Evolutionary conservation across 2,329 filamentous ascomycete genomes (phyloP), one percentile per base, ranked within the genome.

Genomic region (Fusarium proliferatum): DNA sequence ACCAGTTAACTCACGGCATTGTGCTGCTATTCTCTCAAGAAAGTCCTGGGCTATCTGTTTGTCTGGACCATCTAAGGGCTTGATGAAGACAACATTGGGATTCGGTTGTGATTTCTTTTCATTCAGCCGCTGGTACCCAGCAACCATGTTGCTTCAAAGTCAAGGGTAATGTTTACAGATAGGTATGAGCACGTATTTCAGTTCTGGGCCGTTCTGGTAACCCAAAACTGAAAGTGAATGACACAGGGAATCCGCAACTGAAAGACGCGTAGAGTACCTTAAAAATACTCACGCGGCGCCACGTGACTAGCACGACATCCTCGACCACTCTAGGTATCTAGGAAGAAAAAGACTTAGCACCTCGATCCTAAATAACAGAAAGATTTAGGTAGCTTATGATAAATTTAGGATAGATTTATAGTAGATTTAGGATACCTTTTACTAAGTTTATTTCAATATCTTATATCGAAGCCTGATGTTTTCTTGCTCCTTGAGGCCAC

Each of bases 71-170:
- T 90, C 86, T 1, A 95, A 85, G 3, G 94, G 91, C 78, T 95
- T 95, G 84, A 97, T 96, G 85, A 97, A 97, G 79, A 94, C 90
- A 75, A 97, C 94, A 68, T 90, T 89, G 28, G 90, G 86, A 77
- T 96, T 97, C 12, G 94, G 94, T 66, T 93, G 91, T 61, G 92
- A 90, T 51, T 87, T 89, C 78, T 89, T 92, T 75, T 91, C 91
- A 78, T 97, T 97, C 57, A 97, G 86, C 71, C 94, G 89, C 83
- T 94, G 89, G 79, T 94, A 93, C 60, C 93, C 93, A 64, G 94
- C 84, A 56, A 93, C 92, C 94, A 96, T 96, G 9, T 48, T 68
- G 49, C 26, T 26, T 33, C 28, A 9, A 15, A 26, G 21, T 26
- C 16, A 12, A 7, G 9, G 26, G 6, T 17, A 19, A 10, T 8